These are phyloP conservation scores for Talaromyces sp. DNA, from an alignment of 2,329 filamentous ascomycete species.

Conservation along the genomic window DNA sequence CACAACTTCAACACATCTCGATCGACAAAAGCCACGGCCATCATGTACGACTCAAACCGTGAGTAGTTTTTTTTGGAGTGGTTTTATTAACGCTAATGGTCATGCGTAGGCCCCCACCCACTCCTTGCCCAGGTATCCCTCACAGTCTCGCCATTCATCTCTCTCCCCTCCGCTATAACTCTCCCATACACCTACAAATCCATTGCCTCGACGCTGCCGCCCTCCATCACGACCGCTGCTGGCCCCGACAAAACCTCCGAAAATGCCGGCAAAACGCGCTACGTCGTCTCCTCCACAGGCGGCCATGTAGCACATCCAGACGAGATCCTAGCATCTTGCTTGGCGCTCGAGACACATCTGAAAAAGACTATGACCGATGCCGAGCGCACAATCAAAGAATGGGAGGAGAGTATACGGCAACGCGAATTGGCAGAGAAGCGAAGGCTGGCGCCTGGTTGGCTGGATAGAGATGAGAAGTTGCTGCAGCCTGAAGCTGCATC, in stretches of 20 bases:
- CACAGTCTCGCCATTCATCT: slow-evolving; percentile 90
- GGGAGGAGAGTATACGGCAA: slow-evolving; percentile 62
- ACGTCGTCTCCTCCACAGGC: slow-evolving; percentile 73
- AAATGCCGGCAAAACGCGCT: slow-evolving; percentile 54
- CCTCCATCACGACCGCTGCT: slow-evolving; percentile 56
- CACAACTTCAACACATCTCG: neutral
- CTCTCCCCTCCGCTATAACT: slow-evolving; percentile 82
- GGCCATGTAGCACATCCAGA: slow-evolving; percentile 83
- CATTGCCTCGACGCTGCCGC: slow-evolving; percentile 81
- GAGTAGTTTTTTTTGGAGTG: slow-evolving; percentile 21
- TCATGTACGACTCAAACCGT: slow-evolving; percentile 48
- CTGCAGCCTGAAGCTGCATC: slow-evolving; percentile 48
- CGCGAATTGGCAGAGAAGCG: slow-evolving; percentile 63
- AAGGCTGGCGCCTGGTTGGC: slow-evolving; percentile 61
- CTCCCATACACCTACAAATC: slow-evolving; percentile 94
- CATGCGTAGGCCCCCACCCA: slow-evolving; percentile 68
- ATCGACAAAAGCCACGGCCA: no score
- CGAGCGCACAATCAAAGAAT: slow-evolving; percentile 60
- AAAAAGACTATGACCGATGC: slow-evolving; percentile 66
- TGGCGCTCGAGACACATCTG: slow-evolving; percentile 72
- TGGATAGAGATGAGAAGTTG: slow-evolving; percentile 60
- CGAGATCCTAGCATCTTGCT: slow-evolving; percentile 79
- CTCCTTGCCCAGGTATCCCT: slow-evolving; percentile 89
- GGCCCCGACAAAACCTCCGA: slow-evolving; percentile 34
- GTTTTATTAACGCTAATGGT: neutral